Evolutionary conservation across 2,329 filamentous ascomycete genomes (phyloP).

Genomic region (Biscogniauxia marginata): DNA sequence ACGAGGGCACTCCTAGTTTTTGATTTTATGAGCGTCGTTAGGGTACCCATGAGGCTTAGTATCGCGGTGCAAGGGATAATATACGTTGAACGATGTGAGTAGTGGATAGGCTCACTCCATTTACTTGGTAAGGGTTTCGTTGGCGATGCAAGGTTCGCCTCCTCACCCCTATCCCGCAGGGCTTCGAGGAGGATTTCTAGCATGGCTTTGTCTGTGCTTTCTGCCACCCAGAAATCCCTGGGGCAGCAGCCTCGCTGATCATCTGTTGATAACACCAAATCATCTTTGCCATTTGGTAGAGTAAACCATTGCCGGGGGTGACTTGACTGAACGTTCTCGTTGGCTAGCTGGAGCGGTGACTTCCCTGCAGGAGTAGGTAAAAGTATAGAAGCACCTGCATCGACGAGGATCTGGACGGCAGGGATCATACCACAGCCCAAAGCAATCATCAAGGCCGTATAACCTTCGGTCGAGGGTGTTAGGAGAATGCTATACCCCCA

Average conservation of each 20-base stretch:
- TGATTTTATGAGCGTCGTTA: not conserved
- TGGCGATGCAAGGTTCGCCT: not conserved
- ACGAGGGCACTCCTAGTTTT: not conserved
- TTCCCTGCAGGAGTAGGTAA: constrained; percentile 2
- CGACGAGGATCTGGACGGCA: constrained; percentile 9
- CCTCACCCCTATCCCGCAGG: constrained; percentile 8
- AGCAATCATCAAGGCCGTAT: constrained; percentile 9
- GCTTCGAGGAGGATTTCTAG: constrained; percentile 10
- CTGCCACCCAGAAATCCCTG: constrained; percentile 1
- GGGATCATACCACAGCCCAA: constrained; percentile 10
- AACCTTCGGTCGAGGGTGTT: not conserved
- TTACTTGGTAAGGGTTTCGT: not conserved
- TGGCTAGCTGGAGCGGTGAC: constrained; percentile 8
- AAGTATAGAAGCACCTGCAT: constrained; percentile 8
- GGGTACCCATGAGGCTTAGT: not conserved
- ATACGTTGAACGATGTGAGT: too few species aligned
- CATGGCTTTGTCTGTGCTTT: constrained; percentile 10
- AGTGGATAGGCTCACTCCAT: not conserved
- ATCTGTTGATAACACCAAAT: too few species aligned
- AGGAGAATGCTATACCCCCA: not conserved
- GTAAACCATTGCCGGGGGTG: constrained; percentile 5
- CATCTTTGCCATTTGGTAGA: not conserved
- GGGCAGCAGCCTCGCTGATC: too few species aligned
- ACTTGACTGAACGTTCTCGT: constrained; percentile 1
- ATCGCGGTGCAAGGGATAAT: not conserved